phyloP scores from a whole-genome alignment of 305 asterid genomes.

The Solanum aculeatissimum region DNA sequence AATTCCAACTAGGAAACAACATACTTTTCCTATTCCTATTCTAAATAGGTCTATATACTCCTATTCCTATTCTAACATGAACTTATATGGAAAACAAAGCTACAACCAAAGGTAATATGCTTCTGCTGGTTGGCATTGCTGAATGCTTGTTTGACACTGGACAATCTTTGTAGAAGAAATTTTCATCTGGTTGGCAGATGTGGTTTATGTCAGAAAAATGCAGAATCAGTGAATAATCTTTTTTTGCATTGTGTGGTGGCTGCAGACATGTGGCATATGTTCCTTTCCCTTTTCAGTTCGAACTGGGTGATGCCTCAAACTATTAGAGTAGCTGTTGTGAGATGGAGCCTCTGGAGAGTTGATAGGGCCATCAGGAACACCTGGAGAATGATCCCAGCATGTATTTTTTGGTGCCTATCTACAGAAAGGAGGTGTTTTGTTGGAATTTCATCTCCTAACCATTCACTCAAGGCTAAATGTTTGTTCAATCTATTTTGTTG shows the following conservation, averaged over 20 bases:
- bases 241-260: not conserved
- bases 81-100: not conserved
- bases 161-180: not conserved
- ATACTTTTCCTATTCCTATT: no score
- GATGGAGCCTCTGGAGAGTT: not conserved
- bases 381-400: no score
- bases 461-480: no score
- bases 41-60: no score
- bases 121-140: not conserved
- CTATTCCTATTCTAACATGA: no score
- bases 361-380: no score
- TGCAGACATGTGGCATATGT: not conserved
- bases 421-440: no score
- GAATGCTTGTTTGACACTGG: not conserved
- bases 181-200: not conserved
- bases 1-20: no score
- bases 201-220: not conserved
- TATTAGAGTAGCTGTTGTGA: not conserved
- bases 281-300: not conserved
- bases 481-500: no score
- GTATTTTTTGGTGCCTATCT: no score
- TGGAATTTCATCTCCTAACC: no score
- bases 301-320: not conserved
- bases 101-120: not conserved
- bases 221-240: not conserved